Percentiles rank a stretch among this genome's conserved stretches.
Conservation (phyloP, 2,329 filamentous ascomycete species). For the Dactylellina cionopaga region DNA sequence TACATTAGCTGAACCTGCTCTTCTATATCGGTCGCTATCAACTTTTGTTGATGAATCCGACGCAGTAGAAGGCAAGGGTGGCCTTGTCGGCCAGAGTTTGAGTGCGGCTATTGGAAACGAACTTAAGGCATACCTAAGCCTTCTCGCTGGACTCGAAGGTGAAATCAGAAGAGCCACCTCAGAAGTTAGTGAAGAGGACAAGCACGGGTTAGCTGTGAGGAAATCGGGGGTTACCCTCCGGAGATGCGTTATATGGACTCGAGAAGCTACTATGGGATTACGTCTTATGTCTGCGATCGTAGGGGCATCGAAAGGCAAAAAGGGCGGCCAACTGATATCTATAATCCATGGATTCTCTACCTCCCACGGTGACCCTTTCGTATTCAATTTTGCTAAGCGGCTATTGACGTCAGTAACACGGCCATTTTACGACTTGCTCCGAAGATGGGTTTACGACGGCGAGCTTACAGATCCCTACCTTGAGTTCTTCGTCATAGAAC, state of each 20-base stretch:
- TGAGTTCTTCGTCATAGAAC: slow-evolving; percentile 94
- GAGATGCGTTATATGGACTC: slow-evolving; percentile 94
- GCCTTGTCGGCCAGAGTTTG: slow-evolving; percentile 90
- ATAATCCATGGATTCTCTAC: slow-evolving; percentile 93
- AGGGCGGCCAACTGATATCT: slow-evolving; percentile 90
- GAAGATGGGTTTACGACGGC: slow-evolving; percentile 97
- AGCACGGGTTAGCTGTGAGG: slow-evolving; percentile 74
- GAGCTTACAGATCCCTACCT: slow-evolving; percentile 95
- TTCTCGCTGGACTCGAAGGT: slow-evolving; percentile 90
- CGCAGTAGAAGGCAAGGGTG: slow-evolving; percentile 64
- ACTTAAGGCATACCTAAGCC: slow-evolving; percentile 84
- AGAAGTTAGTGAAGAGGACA: slow-evolving; percentile 74
- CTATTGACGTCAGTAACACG: slow-evolving; percentile 85
- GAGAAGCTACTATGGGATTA: slow-evolving; percentile 94
- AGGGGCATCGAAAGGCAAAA: slow-evolving; percentile 84
- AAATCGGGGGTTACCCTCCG: slow-evolving; percentile 93
- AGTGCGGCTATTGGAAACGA: slow-evolving; percentile 86
- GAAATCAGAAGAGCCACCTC: slow-evolving; percentile 86
- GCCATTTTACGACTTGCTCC: slow-evolving; percentile 95
- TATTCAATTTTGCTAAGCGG: slow-evolving; percentile 90
- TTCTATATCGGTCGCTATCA: slow-evolving; percentile 85
- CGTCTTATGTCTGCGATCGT: slow-evolving; percentile 93
- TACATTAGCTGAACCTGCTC: slow-evolving; percentile 87
- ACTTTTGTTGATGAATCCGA: slow-evolving; percentile 83
- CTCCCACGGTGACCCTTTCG: slow-evolving; percentile 93